A percentile compares a stretch with the other conserved stretches of the same genome.
These are phyloP conservation scores for Pythium dissimile DNA, from an alignment of 352 stramenopile species.

Conservation along the genomic window DNA sequence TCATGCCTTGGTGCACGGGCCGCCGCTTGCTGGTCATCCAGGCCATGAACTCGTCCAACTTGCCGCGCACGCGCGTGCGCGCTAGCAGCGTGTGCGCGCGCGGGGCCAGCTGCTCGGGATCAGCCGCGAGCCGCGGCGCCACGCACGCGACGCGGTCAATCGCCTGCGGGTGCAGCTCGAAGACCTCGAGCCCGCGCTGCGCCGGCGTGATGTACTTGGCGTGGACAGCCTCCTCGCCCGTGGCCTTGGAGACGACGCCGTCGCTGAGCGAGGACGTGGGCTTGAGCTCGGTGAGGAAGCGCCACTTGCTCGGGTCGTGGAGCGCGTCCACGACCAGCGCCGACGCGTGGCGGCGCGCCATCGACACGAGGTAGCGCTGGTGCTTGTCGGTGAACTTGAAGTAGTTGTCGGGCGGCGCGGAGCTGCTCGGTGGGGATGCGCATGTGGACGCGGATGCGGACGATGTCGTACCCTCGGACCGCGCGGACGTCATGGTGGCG, in stretches of 20 bases:
- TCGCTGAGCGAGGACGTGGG: constrained; percentile 9
- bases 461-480: background rate
- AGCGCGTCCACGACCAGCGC: constrained; percentile 57
- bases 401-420: constrained; percentile 31
- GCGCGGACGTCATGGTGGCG: constrained; percentile 5
- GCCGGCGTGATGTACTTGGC: constrained; percentile 1
- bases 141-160: constrained; percentile 48
- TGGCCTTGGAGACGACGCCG: background rate
- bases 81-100: constrained; percentile 55
- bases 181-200: constrained; percentile 37
- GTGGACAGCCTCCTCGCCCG: background rate
- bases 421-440: background rate
- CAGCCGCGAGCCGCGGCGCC: constrained; percentile 24
- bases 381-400: constrained; percentile 53
- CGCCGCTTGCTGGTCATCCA: constrained; percentile 39
- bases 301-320: constrained; percentile 62
- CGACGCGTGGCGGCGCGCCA: constrained; percentile 50
- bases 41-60: constrained; percentile 68
- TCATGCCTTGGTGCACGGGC: constrained; percentile 54
- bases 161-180: constrained; percentile 46
- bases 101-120: constrained; percentile 21
- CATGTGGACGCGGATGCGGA: background rate
- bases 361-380: constrained; percentile 39
- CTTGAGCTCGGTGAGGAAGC: constrained; percentile 27
- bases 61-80: constrained; percentile 48